Evolutionary conservation across 73 alveolate genomes (phyloP).

Genomic region (Symbiodinium pilosum): DNA sequence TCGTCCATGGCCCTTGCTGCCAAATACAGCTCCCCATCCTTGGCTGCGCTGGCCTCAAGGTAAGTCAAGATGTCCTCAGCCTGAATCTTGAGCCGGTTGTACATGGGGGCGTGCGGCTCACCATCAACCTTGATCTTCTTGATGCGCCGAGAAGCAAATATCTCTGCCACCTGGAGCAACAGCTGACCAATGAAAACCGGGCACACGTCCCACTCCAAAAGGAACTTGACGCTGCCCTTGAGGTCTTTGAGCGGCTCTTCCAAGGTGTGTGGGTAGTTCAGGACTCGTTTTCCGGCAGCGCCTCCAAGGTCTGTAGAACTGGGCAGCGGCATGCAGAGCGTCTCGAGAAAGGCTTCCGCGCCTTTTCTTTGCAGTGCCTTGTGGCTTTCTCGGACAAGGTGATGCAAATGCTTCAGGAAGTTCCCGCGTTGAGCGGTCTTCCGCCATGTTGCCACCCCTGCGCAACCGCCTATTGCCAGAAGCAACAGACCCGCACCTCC

Average conservation of each 20-base stretch:
- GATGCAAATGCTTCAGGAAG: background rate
- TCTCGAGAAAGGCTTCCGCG: background rate
- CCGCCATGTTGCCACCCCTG: background rate
- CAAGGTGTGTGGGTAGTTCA: conserved; percentile 22
- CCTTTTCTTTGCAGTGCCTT: conserved; percentile 2
- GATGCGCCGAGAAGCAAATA: conserved; percentile 24
- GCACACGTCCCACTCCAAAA: background rate
- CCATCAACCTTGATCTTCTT: background rate
- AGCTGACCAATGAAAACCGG: conserved; percentile 38
- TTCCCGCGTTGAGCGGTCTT: background rate
- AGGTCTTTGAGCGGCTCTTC: conserved; percentile 19
- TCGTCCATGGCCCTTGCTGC: background rate
- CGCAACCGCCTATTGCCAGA: background rate
- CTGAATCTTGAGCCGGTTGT: conserved; percentile 20
- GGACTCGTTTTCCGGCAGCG: background rate
- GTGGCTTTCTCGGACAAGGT: background rate
- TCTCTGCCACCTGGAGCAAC: conserved; percentile 15
- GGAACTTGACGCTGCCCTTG: background rate
- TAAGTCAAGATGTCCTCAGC: background rate
- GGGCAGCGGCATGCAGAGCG: background rate
- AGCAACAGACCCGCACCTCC: background rate
- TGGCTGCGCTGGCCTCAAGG: background rate
- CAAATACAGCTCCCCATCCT: background rate
- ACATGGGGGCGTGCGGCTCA: conserved; percentile 16
- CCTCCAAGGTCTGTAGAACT: background rate